These are phyloP conservation scores for Coemansia furcata DNA, from an alignment of 192 early-diverging fungal genomes.

Conservation along the genomic window DNA sequence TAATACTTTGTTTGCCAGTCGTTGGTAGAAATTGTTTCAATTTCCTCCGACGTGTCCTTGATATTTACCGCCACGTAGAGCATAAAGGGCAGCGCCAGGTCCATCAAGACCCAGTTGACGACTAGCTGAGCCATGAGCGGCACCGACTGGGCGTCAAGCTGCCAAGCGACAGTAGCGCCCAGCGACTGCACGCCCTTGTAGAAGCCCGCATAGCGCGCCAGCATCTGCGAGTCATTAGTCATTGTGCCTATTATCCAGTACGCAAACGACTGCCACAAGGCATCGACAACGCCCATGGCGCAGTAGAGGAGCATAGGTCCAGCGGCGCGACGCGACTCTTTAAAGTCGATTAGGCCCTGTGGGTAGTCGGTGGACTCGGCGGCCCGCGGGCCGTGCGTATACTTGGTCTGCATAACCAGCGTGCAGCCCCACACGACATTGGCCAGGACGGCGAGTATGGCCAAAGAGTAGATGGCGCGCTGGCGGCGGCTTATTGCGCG, in stretches of 20 bases:
- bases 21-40: neutral
- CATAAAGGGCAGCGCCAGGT: slow-evolving; percentile 50
- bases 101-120: slow-evolving; percentile 52
- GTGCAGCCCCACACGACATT: slow-evolving; percentile 52
- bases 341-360: slow-evolving; percentile 51
- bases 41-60: slow-evolving; percentile 15
- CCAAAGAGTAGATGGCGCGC: slow-evolving; percentile 17
- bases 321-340: slow-evolving; percentile 48
- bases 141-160: slow-evolving; percentile 57
- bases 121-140: slow-evolving; percentile 48
- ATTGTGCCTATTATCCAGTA: slow-evolving; percentile 84
- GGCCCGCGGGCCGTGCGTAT: slow-evolving; percentile 16
- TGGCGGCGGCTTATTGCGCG: slow-evolving; percentile 13
- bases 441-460: slow-evolving; percentile 5
- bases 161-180: slow-evolving; percentile 65
- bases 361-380: slow-evolving; percentile 18
- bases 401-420: slow-evolving; percentile 60
- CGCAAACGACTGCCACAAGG: slow-evolving; percentile 69
- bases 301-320: slow-evolving; percentile 65
- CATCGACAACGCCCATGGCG: slow-evolving; percentile 71
- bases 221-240: slow-evolving; percentile 67
- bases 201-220: slow-evolving; percentile 73
- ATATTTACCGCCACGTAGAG: slow-evolving; percentile 45
- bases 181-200: slow-evolving; percentile 84
- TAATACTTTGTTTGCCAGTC: neutral